A percentile compares a stretch with the other conserved stretches of the same genome.
Evolutionary conservation across 2,329 filamentous ascomycete genomes (phyloP).

Genomic region (Fusarium sp.): DNA sequence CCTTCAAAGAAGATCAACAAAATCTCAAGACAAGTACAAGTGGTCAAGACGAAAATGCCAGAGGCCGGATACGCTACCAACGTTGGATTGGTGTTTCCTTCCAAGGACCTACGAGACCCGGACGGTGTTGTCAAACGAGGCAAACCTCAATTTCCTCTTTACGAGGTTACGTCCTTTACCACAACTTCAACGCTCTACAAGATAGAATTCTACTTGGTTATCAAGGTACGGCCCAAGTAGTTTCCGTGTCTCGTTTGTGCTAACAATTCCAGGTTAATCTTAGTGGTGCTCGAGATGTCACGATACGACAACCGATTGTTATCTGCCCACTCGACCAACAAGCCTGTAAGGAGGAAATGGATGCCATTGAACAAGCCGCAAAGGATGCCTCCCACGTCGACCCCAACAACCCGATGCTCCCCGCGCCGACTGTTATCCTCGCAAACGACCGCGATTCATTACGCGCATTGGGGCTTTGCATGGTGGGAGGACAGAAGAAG

Average conservation of each 20-base stretch:
- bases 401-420: constrained; percentile 90
- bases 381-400: constrained; percentile 91
- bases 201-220: constrained; percentile 94
- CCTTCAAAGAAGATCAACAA: constrained; percentile 90
- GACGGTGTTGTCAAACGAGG: constrained; percentile 89
- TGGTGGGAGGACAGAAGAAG: constrained; percentile 73
- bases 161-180: constrained; percentile 90
- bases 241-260: constrained; percentile 23
- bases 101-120: constrained; percentile 85
- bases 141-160: constrained; percentile 88
- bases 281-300: constrained; percentile 87
- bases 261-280: constrained; percentile 76
- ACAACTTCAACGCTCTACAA: constrained; percentile 96
- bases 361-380: constrained; percentile 94
- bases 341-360: constrained; percentile 98
- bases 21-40: constrained; percentile 84
- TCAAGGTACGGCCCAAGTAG: constrained; percentile 73
- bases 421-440: constrained; percentile 82
- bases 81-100: constrained; percentile 88
- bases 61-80: constrained; percentile 95
- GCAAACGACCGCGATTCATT: constrained; percentile 77
- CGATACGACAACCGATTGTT: constrained; percentile 90
- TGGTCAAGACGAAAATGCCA: constrained; percentile 84
- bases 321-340: constrained; percentile 96
- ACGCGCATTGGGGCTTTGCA: constrained; percentile 70